Conservation (phyloP, 2,329 filamentous ascomycete species). For the Cordyceps farinosa region DNA sequence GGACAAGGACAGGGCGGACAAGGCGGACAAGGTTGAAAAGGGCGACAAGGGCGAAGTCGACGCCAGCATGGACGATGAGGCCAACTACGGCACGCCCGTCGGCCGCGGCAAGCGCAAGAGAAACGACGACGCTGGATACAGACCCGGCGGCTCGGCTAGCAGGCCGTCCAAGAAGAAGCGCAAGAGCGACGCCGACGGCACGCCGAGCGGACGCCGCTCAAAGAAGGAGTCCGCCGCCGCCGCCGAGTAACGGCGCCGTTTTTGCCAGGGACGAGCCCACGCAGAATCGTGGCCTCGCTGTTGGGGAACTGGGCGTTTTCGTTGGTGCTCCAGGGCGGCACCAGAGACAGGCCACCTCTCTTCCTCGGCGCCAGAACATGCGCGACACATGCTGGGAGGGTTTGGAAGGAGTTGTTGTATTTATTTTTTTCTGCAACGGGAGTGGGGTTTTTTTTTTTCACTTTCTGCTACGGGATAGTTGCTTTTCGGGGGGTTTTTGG, state of each 20-base stretch:
- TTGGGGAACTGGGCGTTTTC: not conserved
- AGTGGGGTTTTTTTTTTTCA: too few relatives aligned
- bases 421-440: too few relatives aligned
- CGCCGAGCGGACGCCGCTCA: conserved; percentile 33
- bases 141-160: conserved; percentile 53
- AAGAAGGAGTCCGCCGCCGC: conserved; percentile 31
- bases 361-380: not conserved
- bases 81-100: conserved; percentile 32
- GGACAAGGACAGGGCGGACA: too few relatives aligned
- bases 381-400: not conserved
- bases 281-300: not conserved
- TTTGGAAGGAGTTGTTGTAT: not conserved
- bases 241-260: not conserved
- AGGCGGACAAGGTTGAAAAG: not conserved
- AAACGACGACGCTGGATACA: conserved; percentile 58
- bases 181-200: conserved; percentile 48
- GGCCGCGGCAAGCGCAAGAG: conserved; percentile 49
- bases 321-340: not conserved
- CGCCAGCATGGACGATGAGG: conserved; percentile 40
- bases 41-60: conserved; percentile 27
- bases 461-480: too few relatives aligned
- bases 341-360: not conserved
- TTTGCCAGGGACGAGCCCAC: not conserved
- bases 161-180: conserved; percentile 56
- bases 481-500: too few relatives aligned